Base-by-base conservation (phyloP, 2,329 filamentous ascomycete genomes). In the Coccinonectria pachysandricola region DNA sequence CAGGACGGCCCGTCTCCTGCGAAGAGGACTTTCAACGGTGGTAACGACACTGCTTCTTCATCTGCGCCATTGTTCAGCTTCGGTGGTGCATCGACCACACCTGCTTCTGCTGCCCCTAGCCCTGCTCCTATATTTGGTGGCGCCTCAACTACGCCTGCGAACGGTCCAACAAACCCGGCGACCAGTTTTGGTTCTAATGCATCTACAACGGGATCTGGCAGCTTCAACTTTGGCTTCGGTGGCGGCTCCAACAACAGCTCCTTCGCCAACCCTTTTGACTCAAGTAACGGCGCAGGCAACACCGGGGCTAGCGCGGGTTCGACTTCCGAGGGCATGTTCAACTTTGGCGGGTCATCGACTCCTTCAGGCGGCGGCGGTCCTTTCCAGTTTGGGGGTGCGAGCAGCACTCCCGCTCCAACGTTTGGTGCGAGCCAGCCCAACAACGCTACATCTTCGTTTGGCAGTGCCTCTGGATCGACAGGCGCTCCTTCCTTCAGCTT, bases 221-320 rank as follows among this genome's bases (percentile, higher is more conserved):
- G 43, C 5, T 43, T 22, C 8, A 30, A 30, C 27, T 16, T 14
- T 3, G 19, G 22, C 18, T 36, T 46, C 24, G 42, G 45, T 11
- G 54, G 57, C 35, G 45, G 42, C 20, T 27, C 43, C 12, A 31
- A 49, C 4, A 39, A 43, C 9, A 37, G 42, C 6, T 40, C 44
- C 3, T 55, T 60, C 40, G 56, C 46, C 39, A 63, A 63, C 32
- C 59, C 59, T 1, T 62, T 62, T 30, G 35, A 52, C 10, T 45
- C 50, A 19, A 48, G 43, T 24, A 42, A 30, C 27, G 36, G 32
- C 14, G 43, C 46, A 14, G 36, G 39, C 27, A 43, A 41, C 14
- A 24, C 43, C 17, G 32, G 40, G 12, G 35, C 49, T 21, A 28
- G 28, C 11, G 30, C 39, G 12, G 12, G 26, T 9, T 31, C 52